Conservation (phyloP, 805 yeast species). For the Myxozyma melibiosi region DNA sequence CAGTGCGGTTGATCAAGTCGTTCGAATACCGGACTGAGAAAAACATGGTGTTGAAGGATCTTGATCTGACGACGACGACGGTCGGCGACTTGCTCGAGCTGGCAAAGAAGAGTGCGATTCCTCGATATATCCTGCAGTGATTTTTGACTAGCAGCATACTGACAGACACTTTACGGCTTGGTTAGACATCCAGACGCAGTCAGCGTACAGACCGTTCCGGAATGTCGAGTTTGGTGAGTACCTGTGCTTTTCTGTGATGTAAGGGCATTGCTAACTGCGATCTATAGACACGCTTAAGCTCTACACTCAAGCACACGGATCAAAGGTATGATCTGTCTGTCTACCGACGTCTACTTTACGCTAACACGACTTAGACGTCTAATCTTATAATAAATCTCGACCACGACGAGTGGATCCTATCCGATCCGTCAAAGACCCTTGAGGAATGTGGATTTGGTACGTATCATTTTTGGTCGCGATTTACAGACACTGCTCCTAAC, state of each 20-base stretch:
- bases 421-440: conserved; percentile 48
- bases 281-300: conserved; percentile 56
- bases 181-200: conserved; percentile 53
- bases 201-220: conserved; percentile 80
- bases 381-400: conserved; percentile 89
- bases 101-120: conserved; percentile 43
- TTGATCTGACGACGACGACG: conserved; percentile 71
- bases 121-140: background rate
- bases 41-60: conserved; percentile 66
- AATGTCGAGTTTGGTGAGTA: conserved; percentile 50
- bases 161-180: background rate
- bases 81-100: conserved; percentile 63
- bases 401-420: conserved; percentile 72
- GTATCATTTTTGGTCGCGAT: background rate
- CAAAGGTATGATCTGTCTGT: conserved; percentile 51
- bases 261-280: background rate
- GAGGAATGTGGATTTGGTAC: conserved; percentile 52
- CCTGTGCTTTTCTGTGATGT: background rate
- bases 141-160: background rate
- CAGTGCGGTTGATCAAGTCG: conserved; percentile 85
- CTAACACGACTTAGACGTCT: conserved; percentile 54
- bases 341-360: background rate
- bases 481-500: background rate
- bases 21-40: conserved; percentile 88
- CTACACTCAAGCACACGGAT: conserved; percentile 92